Conservation (phyloP, 2,329 filamentous ascomycete species). For the Samsoniella hepiali region DNA sequence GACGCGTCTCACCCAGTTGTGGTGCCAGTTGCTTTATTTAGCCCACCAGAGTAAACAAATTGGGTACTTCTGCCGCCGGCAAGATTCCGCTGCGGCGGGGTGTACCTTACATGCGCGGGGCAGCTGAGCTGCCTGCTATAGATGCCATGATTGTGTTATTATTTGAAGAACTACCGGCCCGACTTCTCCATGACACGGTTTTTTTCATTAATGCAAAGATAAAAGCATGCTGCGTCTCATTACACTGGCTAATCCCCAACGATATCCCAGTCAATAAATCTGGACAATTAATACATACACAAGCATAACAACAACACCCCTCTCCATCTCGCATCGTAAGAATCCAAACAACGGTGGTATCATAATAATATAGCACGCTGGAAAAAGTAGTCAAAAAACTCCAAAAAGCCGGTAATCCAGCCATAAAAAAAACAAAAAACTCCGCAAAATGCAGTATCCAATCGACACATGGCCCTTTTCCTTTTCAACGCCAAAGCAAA, state of each 20-base stretch:
- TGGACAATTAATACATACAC: not conserved
- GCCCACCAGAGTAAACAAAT: slow-evolving; percentile 5
- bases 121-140: not conserved
- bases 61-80: slow-evolving; percentile 15
- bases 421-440: not conserved
- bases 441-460: not conserved
- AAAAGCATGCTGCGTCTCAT: too few relatives aligned
- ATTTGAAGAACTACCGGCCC: too few relatives aligned
- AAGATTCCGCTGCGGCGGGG: not conserved
- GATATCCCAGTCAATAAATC: not conserved
- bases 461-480: not conserved
- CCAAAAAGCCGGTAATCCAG: not conserved
- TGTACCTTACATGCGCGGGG: not conserved
- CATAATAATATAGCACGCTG: slow-evolving; percentile 1
- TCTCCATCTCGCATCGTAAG: not conserved
- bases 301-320: not conserved
- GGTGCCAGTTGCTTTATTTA: slow-evolving; percentile 5
- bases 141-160: not conserved
- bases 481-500: slow-evolving; percentile 7
- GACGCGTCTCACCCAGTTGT: slow-evolving; percentile 9
- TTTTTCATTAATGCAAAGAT: too few relatives aligned
- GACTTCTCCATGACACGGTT: too few relatives aligned
- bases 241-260: too few relatives aligned
- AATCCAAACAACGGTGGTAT: slow-evolving; percentile 9
- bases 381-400: slow-evolving; percentile 6